Base-by-base conservation (phyloP, 306 rosid species). In the Gastrolobium villosum region DNA sequence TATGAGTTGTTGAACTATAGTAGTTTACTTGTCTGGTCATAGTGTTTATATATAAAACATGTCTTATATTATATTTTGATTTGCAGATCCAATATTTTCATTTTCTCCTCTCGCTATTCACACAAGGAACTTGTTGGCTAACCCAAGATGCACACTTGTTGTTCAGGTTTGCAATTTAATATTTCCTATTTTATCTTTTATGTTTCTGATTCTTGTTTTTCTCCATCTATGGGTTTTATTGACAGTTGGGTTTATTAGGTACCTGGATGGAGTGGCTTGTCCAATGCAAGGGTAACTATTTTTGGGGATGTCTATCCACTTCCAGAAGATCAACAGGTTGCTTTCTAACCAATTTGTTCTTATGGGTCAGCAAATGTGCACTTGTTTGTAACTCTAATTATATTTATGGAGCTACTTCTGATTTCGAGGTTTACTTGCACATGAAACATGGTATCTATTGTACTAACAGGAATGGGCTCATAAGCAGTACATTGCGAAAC, bases 191-290 rank as follows among this genome's bases (percentile, higher is more conserved):
- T 3, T 30, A 72, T 11, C 49, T 55, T 73, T 63, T 72, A 67
- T 62, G 54, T 73, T 70, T 45, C 55, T 37, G 70, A 32, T 73
- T 70, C 69, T 56, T 79, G 72, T 35, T 74, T 61, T 72, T 86
- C 69, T 59, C 43, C 81, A 41, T 76, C 70, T 67, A 68, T 77
- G 65, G 75, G 73, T 81, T 72, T 82, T 83, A 68, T 80, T 85
- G 84, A 87, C 69, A 36, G 70, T 71, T 84, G 46, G 65, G 45
- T 83, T 80, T 78, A 62, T 61, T 78, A 96, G 99, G 90, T 93
- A 79, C 99, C 99, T 82, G 99, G 99, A 84, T 96, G 99, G 99
- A 96, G 98, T 76, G 91, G 99, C 79, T 84, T 96, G 88, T 93
- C 99, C 81, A 96, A 96, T 89, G 99, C 99, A 11, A 96, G 99